Base-by-base conservation (phyloP, 2,329 filamentous ascomycete species). In the Fusarium foetens region DNA sequence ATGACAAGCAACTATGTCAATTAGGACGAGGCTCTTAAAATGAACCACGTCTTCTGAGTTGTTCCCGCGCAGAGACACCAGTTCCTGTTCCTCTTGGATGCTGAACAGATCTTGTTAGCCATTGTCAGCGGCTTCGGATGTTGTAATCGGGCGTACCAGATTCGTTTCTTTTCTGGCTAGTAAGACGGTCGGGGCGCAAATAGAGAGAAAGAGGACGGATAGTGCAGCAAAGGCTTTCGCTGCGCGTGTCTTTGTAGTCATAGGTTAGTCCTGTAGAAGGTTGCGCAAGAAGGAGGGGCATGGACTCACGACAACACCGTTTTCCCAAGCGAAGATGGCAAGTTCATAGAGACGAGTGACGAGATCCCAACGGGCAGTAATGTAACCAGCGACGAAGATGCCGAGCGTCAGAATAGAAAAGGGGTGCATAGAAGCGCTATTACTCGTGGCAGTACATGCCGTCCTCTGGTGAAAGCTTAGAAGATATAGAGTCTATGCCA, bases 361-460 rank as follows among this genome's bases (percentile, higher is more conserved):
- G 72, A 99, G 91, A 85, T 98, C 96, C 95, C 96, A 99, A 87
- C 96, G 93, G 81, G 96, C 96, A 85, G 96, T 99, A 83, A 95
- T 98, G 88, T 99, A 99, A 84, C 96, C 96, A 86, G 96, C 95
- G 88, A 98, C 93, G 87, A 99, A 99, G 86, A 99, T 98, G 85
- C 93, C 94, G 85, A 97, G 91, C 80, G 95, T 97, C 83, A 98
- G 90, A 83, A 95, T 87, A 73, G 95, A 98, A 87, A 98, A 98
- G 80, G 95, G 94, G 94, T 98, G 95, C 95, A 98, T 98, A 88
- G 87, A 74, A 89, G 84, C 84, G 83, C 79, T 83, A 82, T 80
- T 79, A 75, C 72, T 72, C 67, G 66, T 75, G 80, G 78, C 80
- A 79, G 81, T 77, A 80, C 85, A 87, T 86, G 81, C 84, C 84